Conservation (phyloP, 306 rosid genomes). For the Delonix regia region DNA sequence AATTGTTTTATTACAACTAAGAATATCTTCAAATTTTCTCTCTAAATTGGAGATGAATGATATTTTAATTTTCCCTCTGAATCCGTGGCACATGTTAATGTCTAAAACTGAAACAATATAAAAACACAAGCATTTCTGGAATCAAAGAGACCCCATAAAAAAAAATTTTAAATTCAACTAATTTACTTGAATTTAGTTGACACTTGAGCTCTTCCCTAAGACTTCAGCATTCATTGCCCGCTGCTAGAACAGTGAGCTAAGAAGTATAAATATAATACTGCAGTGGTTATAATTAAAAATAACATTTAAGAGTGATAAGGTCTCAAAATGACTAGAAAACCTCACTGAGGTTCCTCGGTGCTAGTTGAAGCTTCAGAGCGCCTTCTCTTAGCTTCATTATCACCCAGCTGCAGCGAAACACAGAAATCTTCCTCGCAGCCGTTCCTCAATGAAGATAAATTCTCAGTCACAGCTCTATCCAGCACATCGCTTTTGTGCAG, state of each 20-base stretch:
- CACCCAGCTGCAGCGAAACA: slow-evolving; percentile 91
- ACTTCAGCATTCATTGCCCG: slow-evolving; percentile 31
- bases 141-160: slow-evolving; percentile 15
- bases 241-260: slow-evolving; percentile 40
- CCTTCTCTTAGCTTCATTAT: slow-evolving; percentile 90
- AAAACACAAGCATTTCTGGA: slow-evolving; percentile 23
- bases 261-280: slow-evolving; percentile 35
- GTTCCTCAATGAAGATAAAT: slow-evolving; percentile 71
- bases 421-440: slow-evolving; percentile 73
- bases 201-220: slow-evolving; percentile 26
- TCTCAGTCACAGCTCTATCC: slow-evolving; percentile 60
- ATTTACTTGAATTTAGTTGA: slow-evolving; percentile 31
- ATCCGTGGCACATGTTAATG: neutral
- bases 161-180: slow-evolving; percentile 21
- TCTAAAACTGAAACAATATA: slow-evolving; percentile 9
- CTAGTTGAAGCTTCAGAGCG: slow-evolving; percentile 80
- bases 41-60: neutral
- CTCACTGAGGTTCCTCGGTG: slow-evolving; percentile 67
- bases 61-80: neutral
- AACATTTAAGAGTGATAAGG: slow-evolving; percentile 31
- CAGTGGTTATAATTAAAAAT: slow-evolving; percentile 20
- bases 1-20: too few relatives aligned
- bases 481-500: slow-evolving; percentile 54
- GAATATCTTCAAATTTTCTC: neutral
- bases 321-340: slow-evolving; percentile 18